Conservation (phyloP, 2,329 filamentous ascomycete genomes). For the Talaromyces amestolkiae region DNA sequence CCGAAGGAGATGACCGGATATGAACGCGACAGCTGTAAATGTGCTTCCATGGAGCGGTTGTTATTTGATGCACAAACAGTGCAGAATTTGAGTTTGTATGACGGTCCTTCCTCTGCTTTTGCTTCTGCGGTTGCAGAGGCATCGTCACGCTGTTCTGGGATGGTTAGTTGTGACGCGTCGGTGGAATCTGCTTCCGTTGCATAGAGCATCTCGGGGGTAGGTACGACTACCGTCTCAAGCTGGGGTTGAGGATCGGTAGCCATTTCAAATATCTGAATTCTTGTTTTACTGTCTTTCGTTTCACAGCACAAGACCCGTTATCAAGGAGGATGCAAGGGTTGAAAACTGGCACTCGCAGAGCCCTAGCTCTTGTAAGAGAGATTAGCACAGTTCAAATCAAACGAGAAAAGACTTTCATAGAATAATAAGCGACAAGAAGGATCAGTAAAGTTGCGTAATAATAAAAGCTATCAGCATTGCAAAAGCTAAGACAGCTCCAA, state of each 20-base stretch:
- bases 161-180: neutral
- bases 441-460: constrained; percentile 39
- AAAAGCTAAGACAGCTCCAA: constrained; percentile 73
- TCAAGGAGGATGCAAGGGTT: constrained; percentile 37
- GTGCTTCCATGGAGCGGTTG: constrained; percentile 99
- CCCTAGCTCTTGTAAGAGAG: constrained; percentile 25
- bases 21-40: constrained; percentile 77
- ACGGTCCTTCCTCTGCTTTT: constrained; percentile 29
- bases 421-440: neutral
- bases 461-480: constrained; percentile 60
- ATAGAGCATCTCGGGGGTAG: constrained; percentile 32
- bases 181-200: constrained; percentile 27
- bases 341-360: constrained; percentile 35
- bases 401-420: too few relatives aligned
- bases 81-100: constrained; percentile 91
- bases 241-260: constrained; percentile 54
- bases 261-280: constrained; percentile 32
- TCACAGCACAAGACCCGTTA: constrained; percentile 19
- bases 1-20: constrained; percentile 99
- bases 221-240: constrained; percentile 48
- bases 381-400: constrained; percentile 1
- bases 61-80: constrained; percentile 99
- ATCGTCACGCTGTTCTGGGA: constrained; percentile 22
- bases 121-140: constrained; percentile 15
- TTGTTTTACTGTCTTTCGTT: neutral